phyloP scores from a whole-genome alignment of 768 basidiomycete species.

The Dictyophora rubrovolvata region DNA sequence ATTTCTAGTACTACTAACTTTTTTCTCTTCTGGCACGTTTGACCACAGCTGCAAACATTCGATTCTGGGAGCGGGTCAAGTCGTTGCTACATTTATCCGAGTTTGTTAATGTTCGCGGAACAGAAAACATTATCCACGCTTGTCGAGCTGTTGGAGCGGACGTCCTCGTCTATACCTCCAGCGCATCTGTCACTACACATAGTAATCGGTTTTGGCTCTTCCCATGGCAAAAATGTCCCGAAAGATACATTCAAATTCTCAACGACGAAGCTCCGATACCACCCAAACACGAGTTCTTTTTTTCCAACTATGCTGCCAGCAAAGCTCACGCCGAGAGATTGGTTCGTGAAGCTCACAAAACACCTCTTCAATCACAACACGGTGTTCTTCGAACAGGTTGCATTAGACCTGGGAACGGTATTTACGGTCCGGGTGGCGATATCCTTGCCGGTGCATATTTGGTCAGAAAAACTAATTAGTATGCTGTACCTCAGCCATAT shows the following conservation, averaged over 20 bases:
- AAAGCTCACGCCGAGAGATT: slow-evolving; percentile 48
- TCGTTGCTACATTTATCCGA: slow-evolving; percentile 43
- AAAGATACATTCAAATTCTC: slow-evolving; percentile 49
- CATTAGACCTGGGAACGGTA: slow-evolving; percentile 68
- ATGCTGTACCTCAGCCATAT: neutral
- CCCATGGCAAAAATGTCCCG: slow-evolving; percentile 62
- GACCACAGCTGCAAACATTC: slow-evolving; percentile 61
- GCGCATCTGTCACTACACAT: slow-evolving; percentile 51
- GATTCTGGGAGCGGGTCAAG: slow-evolving; percentile 58
- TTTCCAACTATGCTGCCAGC: slow-evolving; percentile 69
- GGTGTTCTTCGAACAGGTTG: slow-evolving; percentile 52
- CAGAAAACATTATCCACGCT: slow-evolving; percentile 55
- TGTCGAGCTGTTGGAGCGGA: slow-evolving; percentile 43
- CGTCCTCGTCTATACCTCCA: slow-evolving; percentile 62
- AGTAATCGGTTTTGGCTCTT: slow-evolving; percentile 55
- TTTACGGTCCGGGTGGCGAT: slow-evolving; percentile 70
- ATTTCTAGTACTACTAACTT: too few species aligned
- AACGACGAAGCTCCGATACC: slow-evolving; percentile 44
- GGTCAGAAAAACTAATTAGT: slow-evolving; percentile 43
- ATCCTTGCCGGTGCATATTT: slow-evolving; percentile 57
- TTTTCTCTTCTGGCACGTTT: neutral
- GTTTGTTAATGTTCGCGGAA: slow-evolving; percentile 57
- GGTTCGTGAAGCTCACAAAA: slow-evolving; percentile 33
- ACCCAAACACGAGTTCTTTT: slow-evolving; percentile 48
- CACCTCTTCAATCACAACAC: slow-evolving; percentile 25